phyloP scores from a whole-genome alignment of 306 rosid species.

The Castanea sativa region DNA sequence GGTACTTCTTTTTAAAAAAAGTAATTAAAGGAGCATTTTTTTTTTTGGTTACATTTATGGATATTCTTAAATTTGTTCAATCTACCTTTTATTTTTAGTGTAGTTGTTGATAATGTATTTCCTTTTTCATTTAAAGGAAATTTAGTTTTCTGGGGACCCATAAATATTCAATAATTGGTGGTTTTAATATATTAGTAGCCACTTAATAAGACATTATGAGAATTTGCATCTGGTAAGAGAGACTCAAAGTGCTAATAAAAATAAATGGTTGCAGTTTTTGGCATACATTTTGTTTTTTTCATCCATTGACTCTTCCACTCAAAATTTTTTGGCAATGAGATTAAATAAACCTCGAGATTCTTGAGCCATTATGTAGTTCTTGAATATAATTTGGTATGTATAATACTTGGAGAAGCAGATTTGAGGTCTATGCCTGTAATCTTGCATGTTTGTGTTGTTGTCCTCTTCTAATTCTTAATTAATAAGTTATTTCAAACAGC shows the following conservation, averaged over 20 bases:
- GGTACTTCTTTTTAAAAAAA: slow-evolving; percentile 16
- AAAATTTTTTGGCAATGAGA: background rate
- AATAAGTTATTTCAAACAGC: background rate
- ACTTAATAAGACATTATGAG: background rate
- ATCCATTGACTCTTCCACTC: background rate
- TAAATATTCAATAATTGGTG: background rate
- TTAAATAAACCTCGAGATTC: background rate
- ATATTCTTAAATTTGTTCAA: background rate
- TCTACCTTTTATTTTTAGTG: background rate
- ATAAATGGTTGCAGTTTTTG: background rate
- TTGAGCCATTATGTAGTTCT: background rate
- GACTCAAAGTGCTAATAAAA: background rate
- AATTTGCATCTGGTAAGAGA: background rate
- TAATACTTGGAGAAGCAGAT: background rate
- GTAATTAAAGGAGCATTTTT: background rate
- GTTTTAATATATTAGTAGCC: too few relatives aligned
- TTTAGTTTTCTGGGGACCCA: background rate
- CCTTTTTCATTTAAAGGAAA: background rate
- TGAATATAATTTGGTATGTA: background rate
- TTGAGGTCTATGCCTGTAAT: background rate
- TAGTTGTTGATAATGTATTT: background rate
- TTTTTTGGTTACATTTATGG: background rate
- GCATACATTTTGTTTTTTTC: too few relatives aligned
- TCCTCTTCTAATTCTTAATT: background rate
- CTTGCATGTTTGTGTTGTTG: background rate